Conservation (phyloP, 805 yeast genomes). For the Dipodascopsis uninucleata region DNA sequence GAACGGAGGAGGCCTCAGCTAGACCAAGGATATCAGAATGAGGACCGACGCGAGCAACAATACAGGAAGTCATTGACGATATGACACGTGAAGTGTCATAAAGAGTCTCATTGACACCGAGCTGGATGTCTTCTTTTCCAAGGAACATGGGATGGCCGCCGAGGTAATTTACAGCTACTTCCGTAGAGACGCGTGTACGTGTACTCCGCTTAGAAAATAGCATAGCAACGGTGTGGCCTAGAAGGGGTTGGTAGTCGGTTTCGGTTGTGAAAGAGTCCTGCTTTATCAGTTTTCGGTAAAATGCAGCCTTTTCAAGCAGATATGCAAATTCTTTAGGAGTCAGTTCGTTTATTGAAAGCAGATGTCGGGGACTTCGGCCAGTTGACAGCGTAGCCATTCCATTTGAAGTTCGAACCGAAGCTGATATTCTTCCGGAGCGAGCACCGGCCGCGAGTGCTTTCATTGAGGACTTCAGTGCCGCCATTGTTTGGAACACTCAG, state of each 20-base stretch:
- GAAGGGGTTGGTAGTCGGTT: conserved; percentile 49
- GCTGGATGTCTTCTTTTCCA: conserved; percentile 93
- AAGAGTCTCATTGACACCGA: conserved; percentile 86
- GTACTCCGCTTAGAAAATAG: conserved; percentile 90
- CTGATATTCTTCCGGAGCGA: conserved; percentile 8
- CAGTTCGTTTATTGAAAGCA: conserved; percentile 77
- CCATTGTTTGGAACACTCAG: not conserved
- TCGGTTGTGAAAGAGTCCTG: conserved; percentile 41
- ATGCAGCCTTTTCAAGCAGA: conserved; percentile 71
- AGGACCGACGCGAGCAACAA: conserved; percentile 90
- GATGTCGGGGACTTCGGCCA: conserved; percentile 52
- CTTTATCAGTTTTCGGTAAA: conserved; percentile 55
- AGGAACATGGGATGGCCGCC: conserved; percentile 97
- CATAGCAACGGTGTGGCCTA: conserved; percentile 79
- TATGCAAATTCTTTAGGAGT: conserved; percentile 64
- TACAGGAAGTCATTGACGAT: conserved; percentile 93
- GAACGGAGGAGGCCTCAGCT: conserved; percentile 76
- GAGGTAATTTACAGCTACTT: conserved; percentile 87
- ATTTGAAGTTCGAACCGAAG: conserved; percentile 6
- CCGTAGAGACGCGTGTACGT: conserved; percentile 88
- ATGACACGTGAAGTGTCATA: conserved; percentile 86
- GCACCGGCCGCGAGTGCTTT: too few species aligned
- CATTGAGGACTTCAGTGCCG: not conserved
- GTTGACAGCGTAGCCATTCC: conserved; percentile 1
- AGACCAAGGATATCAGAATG: conserved; percentile 79